phyloP scores from a whole-genome alignment of 345 rosid genomes.

The Moringa oleifera region DNA sequence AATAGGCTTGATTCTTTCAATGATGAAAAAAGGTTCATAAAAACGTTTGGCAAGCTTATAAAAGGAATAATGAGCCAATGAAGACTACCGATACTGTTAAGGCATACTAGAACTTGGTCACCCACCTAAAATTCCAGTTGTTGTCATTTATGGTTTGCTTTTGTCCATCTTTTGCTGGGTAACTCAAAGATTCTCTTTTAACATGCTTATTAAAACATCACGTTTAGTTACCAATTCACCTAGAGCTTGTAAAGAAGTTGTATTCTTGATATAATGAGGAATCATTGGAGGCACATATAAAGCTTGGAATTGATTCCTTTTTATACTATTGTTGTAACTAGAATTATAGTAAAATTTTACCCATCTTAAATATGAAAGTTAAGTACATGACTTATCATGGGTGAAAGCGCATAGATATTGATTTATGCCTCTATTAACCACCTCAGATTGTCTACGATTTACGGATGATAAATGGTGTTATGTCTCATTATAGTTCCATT shows the following conservation, averaged over 20 bases:
- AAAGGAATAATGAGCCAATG: neutral
- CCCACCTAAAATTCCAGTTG: neutral
- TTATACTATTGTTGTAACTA: neutral
- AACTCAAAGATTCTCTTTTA: neutral
- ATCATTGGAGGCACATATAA: neutral
- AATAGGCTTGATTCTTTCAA: neutral
- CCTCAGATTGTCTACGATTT: constrained; percentile 1
- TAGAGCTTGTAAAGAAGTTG: neutral
- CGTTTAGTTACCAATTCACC: neutral
- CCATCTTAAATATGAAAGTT: neutral
- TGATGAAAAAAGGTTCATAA: neutral
- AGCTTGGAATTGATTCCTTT: neutral
- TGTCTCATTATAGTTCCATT: neutral
- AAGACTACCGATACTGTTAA: neutral
- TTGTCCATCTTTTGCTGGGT: neutral
- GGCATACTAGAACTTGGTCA: neutral
- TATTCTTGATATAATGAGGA: neutral
- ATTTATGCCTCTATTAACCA: neutral
- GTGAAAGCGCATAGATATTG: neutral
- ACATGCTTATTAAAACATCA: neutral
- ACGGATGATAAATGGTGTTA: neutral
- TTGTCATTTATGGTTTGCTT: neutral
- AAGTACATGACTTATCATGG: neutral
- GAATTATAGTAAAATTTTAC: neutral
- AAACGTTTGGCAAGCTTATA: neutral